phyloP scores from a whole-genome alignment of 2,329 filamentous ascomycete species.

The Eutypella sp. region DNA sequence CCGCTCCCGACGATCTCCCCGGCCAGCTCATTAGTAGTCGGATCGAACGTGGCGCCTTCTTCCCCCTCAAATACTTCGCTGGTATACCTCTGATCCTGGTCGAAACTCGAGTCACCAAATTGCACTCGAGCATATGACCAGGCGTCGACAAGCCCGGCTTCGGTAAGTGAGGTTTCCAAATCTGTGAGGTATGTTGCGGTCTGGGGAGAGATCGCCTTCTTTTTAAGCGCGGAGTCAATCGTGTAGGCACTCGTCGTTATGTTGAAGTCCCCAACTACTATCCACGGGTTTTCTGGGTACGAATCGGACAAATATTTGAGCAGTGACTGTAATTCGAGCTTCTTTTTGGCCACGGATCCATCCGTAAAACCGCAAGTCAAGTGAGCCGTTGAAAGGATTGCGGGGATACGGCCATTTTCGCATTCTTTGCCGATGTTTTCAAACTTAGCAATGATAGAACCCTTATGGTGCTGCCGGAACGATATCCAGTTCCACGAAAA shows the following conservation, averaged over 20 bases:
- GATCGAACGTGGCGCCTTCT: slow-evolving; percentile 62
- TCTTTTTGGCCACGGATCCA: slow-evolving; percentile 51
- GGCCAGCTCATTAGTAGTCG: slow-evolving; percentile 50
- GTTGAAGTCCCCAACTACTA: slow-evolving; percentile 63
- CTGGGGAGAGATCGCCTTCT: slow-evolving; percentile 47
- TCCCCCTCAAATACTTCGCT: slow-evolving; percentile 50
- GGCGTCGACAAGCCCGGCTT: slow-evolving; percentile 45
- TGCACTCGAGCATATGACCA: slow-evolving; percentile 44
- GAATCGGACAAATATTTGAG: slow-evolving; percentile 37
- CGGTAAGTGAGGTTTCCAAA: slow-evolving; percentile 41
- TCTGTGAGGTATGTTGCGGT: slow-evolving; percentile 37
- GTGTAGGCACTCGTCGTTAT: slow-evolving; percentile 54
- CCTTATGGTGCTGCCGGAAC: slow-evolving; percentile 53
- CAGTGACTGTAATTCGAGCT: slow-evolving; percentile 48
- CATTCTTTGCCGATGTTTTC: slow-evolving; percentile 23
- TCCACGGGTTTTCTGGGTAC: slow-evolving; percentile 42
- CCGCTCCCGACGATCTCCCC: slow-evolving; percentile 42
- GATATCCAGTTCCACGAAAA: slow-evolving; percentile 53
- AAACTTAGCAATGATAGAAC: slow-evolving; percentile 45
- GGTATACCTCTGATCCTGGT: slow-evolving; percentile 13
- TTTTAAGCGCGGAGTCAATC: slow-evolving; percentile 46
- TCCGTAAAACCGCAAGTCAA: slow-evolving; percentile 58
- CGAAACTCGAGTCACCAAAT: slow-evolving; percentile 34
- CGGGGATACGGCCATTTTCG: slow-evolving; percentile 26
- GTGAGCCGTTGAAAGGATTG: slow-evolving; percentile 55